Percentiles rank a stretch among this genome's conserved stretches.
Conservation (phyloP, 805 yeast genomes). For the Kurtzmaniella fragi region DNA sequence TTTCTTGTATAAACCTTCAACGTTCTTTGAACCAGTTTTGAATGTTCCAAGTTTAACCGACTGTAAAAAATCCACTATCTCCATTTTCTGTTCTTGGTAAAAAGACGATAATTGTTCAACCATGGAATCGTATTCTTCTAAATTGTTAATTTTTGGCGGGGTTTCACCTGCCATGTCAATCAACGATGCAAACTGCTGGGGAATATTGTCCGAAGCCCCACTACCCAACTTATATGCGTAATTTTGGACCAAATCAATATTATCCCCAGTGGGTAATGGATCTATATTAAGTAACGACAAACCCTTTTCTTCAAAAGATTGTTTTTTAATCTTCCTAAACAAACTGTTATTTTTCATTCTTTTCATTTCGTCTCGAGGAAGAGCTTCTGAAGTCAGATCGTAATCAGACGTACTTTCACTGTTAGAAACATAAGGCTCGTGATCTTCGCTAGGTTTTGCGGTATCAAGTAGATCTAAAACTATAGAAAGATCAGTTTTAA, state of each 20-base stretch:
- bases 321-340: no score
- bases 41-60: background rate
- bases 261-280: conserved; percentile 1
- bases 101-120: conserved; percentile 25
- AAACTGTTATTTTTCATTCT: no score
- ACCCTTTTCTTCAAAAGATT: background rate
- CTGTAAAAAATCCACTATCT: background rate
- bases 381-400: no score
- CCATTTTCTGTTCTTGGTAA: conserved; percentile 10
- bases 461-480: conserved; percentile 2
- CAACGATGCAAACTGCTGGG: conserved; percentile 9
- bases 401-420: no score
- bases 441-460: no score
- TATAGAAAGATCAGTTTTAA: conserved; percentile 12
- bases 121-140: conserved; percentile 36
- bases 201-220: conserved; percentile 8
- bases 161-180: conserved; percentile 15
- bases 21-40: no score
- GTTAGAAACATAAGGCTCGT: no score
- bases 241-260: conserved; percentile 16
- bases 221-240: conserved; percentile 25
- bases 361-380: no score
- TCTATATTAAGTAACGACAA: no score
- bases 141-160: conserved; percentile 18
- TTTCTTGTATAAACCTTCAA: no score